A percentile compares a stretch with the other conserved stretches of the same genome.
These are phyloP conservation scores for Termitomyces sp. DNA, from an alignment of 768 basidiomycete genomes.

Conservation along the genomic window DNA sequence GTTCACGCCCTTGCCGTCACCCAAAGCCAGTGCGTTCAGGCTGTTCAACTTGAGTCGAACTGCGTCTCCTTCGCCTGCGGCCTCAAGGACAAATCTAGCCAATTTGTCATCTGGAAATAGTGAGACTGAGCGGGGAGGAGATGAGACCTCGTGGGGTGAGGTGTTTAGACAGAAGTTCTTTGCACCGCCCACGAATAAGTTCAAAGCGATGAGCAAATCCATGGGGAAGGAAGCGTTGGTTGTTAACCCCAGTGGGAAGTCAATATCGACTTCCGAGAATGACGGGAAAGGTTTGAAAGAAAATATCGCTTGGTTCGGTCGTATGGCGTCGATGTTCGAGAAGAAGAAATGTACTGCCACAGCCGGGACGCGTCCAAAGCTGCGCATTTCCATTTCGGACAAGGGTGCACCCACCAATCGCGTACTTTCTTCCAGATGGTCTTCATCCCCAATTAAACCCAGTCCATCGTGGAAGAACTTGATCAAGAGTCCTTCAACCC, in stretches of 20 bases:
- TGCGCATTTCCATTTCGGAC: constrained; percentile 42
- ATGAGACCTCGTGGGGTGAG: background rate
- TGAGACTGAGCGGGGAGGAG: constrained; percentile 15
- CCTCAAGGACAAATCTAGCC: constrained; percentile 39
- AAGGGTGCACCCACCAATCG: constrained; percentile 11
- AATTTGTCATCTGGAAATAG: constrained; percentile 33
- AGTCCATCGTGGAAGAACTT: constrained; percentile 29
- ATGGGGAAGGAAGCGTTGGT: constrained; percentile 28
- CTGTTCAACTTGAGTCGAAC: constrained; percentile 28
- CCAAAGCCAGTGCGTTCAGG: constrained; percentile 29
- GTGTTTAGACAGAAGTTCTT: constrained; percentile 15
- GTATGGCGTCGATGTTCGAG: constrained; percentile 20
- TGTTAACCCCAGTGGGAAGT: constrained; percentile 16
- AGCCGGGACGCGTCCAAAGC: constrained; percentile 22
- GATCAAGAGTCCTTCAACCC: constrained; percentile 20
- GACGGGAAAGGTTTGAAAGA: constrained; percentile 10
- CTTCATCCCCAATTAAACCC: constrained; percentile 30
- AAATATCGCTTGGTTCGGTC: constrained; percentile 24
- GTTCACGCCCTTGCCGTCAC: constrained; percentile 49
- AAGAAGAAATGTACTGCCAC: constrained; percentile 14
- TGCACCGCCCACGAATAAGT: constrained; percentile 29
- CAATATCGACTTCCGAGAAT: constrained; percentile 12
- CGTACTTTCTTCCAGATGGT: constrained; percentile 28
- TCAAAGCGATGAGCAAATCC: constrained; percentile 41
- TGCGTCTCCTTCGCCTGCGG: constrained; percentile 19